Base-by-base conservation (phyloP, 1,284 basidiomycete species). In the Apiotrichum veenhuisii region DNA sequence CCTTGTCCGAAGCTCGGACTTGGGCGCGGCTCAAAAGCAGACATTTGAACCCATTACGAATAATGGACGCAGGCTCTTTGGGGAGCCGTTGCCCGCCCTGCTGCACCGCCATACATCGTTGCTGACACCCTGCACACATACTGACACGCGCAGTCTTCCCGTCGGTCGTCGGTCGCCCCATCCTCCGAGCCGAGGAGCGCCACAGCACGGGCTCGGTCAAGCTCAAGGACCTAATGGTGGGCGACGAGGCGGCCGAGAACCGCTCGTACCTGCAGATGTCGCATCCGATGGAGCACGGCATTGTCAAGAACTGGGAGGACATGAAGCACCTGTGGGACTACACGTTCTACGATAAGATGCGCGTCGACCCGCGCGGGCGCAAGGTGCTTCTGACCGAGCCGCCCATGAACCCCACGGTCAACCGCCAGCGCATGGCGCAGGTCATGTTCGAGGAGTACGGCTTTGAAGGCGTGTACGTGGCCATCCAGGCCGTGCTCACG, bases 401-500 rank as follows among this genome's bases (percentile, higher is more conserved):
- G n/a, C 96, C 95, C 42, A 98, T 98, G 95, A 98, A 98, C 79
- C 96, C 96, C 5, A 91, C 88, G 73, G 86, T 79, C 64, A 98
- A 98, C 78, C 80, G 96, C 68, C 87, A 94, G 77, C 82, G 85
- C 73, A 98, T 98, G 94, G 88, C 86, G 60, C 87, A 98, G 78
- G 91, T 98, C 73, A 98, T 99, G 95, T 98, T 98, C 74, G 96
- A 99, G 79, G 89, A 96, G 68, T 99, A 98, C 76, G 91, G 91
- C 7, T 97, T 98, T 71, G 87, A 87, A 23, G 91, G 92, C 0
- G 91, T 98, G 57, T 98, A 98, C 75, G 87, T 99, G 1, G 95
- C 95, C 23, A 98, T 99, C 66, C 96, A 99, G 81, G 96, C 95
- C 5, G 96, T 99, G 44, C 80, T 99, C 73, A 98, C 96, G 10